Evolutionary conservation across 352 stramenopile species (phyloP).

Genomic region (Halophytophthora batemanensis): DNA sequence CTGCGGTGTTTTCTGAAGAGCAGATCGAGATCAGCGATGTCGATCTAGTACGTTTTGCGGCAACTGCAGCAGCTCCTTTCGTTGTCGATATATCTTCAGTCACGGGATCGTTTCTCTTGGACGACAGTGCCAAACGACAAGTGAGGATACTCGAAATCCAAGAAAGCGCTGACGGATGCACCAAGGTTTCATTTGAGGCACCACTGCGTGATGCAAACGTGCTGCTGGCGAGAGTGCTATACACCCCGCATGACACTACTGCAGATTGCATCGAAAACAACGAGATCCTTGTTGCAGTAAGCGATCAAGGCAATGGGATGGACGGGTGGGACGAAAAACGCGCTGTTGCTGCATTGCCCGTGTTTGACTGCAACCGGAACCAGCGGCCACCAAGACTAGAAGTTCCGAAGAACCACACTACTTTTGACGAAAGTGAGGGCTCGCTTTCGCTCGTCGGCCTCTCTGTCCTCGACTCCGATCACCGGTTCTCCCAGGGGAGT

Average conservation of each 20-base stretch:
- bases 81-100: not conserved
- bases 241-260: not conserved
- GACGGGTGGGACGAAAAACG: not conserved
- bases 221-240: slow-evolving; percentile 9
- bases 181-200: slow-evolving; percentile 14
- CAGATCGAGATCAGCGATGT: slow-evolving; percentile 2
- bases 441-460: not conserved
- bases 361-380: not conserved
- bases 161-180: slow-evolving; percentile 2
- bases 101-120: slow-evolving; percentile 1
- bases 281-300: slow-evolving; percentile 1
- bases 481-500: not conserved
- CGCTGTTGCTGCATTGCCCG: not conserved
- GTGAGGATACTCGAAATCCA: not conserved
- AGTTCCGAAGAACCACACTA: not conserved
- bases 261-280: not conserved
- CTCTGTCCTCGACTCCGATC: not conserved
- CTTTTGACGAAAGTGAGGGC: not conserved
- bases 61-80: not conserved
- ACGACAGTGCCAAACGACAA: not conserved
- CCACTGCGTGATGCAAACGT: slow-evolving; percentile 10
- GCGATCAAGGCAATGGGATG: slow-evolving; percentile 2
- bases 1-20: not conserved
- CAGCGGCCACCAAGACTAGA: not conserved
- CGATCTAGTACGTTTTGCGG: not conserved